Evolutionary conservation across 2,329 filamentous ascomycete genomes (phyloP).

Genomic region (Paraconiothyrium brasiliense): DNA sequence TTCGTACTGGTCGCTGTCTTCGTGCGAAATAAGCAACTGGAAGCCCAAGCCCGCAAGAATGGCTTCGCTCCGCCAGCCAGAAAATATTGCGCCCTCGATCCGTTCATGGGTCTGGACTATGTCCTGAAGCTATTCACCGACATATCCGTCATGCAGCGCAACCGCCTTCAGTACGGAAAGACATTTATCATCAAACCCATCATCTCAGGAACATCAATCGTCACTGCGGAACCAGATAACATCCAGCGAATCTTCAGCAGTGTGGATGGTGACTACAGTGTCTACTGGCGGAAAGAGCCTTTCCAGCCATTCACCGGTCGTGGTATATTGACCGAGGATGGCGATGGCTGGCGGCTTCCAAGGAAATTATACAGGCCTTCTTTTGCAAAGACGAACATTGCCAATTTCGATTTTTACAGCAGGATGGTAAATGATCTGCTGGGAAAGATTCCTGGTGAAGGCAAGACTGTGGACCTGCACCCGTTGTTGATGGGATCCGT

Average conservation of each 20-base stretch:
- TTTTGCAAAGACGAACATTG: slow-evolving; percentile 59
- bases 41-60: slow-evolving; percentile 3
- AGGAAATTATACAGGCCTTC: slow-evolving; percentile 58
- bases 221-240: slow-evolving; percentile 2
- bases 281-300: slow-evolving; percentile 4
- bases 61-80: slow-evolving; percentile 3
- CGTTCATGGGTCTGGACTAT: slow-evolving; percentile 3
- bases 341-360: slow-evolving; percentile 35
- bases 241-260: slow-evolving; percentile 6
- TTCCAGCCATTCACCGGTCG: slow-evolving; percentile 28
- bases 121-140: not conserved
- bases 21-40: not conserved
- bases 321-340: slow-evolving; percentile 53
- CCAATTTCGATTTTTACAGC: slow-evolving; percentile 64
- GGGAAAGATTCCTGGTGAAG: slow-evolving; percentile 63
- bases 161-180: slow-evolving; percentile 9
- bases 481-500: slow-evolving; percentile 48
- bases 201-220: not conserved
- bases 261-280: slow-evolving; percentile 1
- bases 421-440: slow-evolving; percentile 65
- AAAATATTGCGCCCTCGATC: slow-evolving; percentile 1
- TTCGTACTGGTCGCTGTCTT: not conserved
- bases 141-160: slow-evolving; percentile 1
- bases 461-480: slow-evolving; percentile 36
- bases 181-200: slow-evolving; percentile 8